Evolutionary conservation across 768 basidiomycete genomes (phyloP), one percentile per base, ranked within the genome.

Genomic region (Xanthoconium stramineum): DNA sequence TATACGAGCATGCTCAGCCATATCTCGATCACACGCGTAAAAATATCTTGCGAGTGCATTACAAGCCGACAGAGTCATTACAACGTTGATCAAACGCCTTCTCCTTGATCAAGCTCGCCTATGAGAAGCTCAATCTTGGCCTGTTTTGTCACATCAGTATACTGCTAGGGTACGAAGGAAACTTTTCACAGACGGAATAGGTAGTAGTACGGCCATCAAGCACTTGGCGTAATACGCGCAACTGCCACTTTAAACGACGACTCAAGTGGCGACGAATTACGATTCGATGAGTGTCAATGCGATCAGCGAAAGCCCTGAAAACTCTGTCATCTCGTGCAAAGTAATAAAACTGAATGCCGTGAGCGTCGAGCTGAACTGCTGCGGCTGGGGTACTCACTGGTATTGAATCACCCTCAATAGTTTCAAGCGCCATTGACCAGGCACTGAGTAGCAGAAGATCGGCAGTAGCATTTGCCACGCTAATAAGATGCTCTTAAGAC

Each of bases 301-400:
- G 79, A 63, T 81, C 78, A 20, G 66, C 63, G 56, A 93, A 89
- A 3, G 85, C 82, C 60, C 80, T 85, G 71, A 88, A 89, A 14
- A 91, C 84, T 36, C 95, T 84, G 58, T 93, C 88, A 70, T 98
- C 96, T 20, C 96, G 83, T 43, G 95, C 96, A 65, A 98, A 98
- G 65, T 88, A 93, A 59, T 89, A 94, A n/a, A 85, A 80, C 91
- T 65, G 50, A 36, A 46, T 20, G 11, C 1, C 15, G 47, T 61
- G 45, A 61, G 48, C 17, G 12, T 30, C 39, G 19, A n/a, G 19
- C 30, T 3, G 28, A 43, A 56, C 19, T 11, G n/a, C 17, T 36
- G 33, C 13, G 30, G 24, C 8, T n/a, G 38, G 15, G 32, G 52
- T 44, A 51, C 84, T 58, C 65, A 93, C 93, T 6, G 93, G 91